Evolutionary conservation across 1,284 basidiomycete genomes (phyloP).

Genomic region (Schizophyllum amplum): DNA sequence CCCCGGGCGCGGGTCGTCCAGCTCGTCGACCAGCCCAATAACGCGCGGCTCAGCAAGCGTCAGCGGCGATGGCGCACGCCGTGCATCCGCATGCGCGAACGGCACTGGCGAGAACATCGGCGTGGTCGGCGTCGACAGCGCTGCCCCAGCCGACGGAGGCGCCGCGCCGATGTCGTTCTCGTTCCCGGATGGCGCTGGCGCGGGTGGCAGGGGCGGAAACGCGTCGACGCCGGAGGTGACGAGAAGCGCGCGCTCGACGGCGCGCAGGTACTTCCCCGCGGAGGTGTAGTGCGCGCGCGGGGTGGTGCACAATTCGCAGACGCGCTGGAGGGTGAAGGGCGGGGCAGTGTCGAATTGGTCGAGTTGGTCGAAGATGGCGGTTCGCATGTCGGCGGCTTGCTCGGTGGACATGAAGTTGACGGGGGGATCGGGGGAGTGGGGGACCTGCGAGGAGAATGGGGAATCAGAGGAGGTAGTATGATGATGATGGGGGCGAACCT

Average conservation of each 20-base stretch:
- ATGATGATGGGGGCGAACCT: conserved; percentile 32
- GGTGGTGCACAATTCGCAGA: conserved; percentile 76
- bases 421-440: conserved; percentile 31
- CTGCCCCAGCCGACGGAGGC: conserved; percentile 32
- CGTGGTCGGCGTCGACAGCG: conserved; percentile 53
- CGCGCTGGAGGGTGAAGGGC: conserved; percentile 89
- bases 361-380: conserved; percentile 53
- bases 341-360: conserved; percentile 71
- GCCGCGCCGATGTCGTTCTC: conserved; percentile 32
- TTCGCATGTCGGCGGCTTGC: conserved; percentile 56
- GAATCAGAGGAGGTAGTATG: not conserved
- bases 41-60: conserved; percentile 31
- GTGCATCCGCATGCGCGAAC: conserved; percentile 71
- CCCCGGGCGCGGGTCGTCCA: conserved; percentile 74
- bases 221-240: conserved; percentile 77
- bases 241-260: conserved; percentile 77
- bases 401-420: conserved; percentile 55
- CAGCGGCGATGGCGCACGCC: conserved; percentile 42
- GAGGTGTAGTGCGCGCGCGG: conserved; percentile 71
- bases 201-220: conserved; percentile 45
- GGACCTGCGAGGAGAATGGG: too few species aligned
- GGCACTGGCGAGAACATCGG: conserved; percentile 81
- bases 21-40: conserved; percentile 71
- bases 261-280: conserved; percentile 86
- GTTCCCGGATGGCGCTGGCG: too few species aligned